Evolutionary conservation across 768 basidiomycete species (phyloP), one percentile per base, ranked within the genome.

Genomic region (Russula olivacea): DNA sequence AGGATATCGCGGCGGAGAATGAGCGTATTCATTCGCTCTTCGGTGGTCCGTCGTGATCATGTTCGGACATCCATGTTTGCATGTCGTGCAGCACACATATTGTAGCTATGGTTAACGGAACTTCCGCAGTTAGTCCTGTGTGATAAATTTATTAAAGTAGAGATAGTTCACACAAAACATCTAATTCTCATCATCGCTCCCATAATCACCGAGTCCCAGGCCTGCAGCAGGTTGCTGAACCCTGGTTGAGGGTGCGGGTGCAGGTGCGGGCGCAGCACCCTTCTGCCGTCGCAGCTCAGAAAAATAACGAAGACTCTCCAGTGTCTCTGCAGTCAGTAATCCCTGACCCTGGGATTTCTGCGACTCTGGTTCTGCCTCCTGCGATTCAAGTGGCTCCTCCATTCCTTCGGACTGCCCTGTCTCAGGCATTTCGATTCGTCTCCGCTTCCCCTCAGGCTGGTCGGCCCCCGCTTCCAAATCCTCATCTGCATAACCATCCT

Each of bases 251-350:
- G 66, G 61, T 0, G 74, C 69, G 4, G 71, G 69, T 38, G 61
- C 30, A 19, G 65, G 55, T n/a, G 59, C 66, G 2, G 61, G 61
- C 2, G 66, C 70, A 8, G 61, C 68, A 30, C 81, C 86, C 66
- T 85, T 86, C 66, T 84, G 78, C 76, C 86, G 84, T 65, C 88
- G 83, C 67, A 98, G 86, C 73, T 93, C 88, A 9, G 94, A 87
- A 71, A 97, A 93, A 70, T 92, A 95, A 72, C 87, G 91, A 55
- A 99, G 75, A 52, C 93, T 89, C 69, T 96, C 92, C 28, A 98
- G 72, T 12, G 96, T 90, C 69, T 96, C 93, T 5, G 85, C 80
- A 61, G 79, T 91, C 40, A 99, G 77, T 45, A 99, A 73, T 0
- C 93, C 88, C 32, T 69, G 72, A 0, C 93, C 88, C 32, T 69